Evolutionary conservation across 192 early-diverging fungal species (phyloP).

Genomic region (Coemansia asiatica): DNA sequence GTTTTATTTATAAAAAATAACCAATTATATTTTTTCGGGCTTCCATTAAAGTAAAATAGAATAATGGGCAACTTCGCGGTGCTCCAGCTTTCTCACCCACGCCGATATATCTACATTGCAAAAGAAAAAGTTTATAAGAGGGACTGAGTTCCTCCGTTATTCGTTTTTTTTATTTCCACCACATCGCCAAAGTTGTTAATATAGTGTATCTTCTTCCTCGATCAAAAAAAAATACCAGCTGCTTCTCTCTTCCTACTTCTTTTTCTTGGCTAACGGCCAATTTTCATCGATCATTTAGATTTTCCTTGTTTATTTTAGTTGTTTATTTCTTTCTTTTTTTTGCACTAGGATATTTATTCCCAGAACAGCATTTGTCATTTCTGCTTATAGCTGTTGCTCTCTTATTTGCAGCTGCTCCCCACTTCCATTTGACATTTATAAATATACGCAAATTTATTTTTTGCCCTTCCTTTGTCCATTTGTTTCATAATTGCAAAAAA

Average conservation of each 20-base stretch:
- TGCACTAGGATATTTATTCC: background rate
- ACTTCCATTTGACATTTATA: too few relatives aligned
- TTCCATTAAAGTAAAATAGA: constrained; percentile 18
- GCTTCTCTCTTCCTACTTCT: background rate
- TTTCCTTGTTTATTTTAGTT: background rate
- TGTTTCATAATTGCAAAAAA: background rate
- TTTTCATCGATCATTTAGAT: background rate
- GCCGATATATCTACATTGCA: background rate
- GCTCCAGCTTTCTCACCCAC: constrained; percentile 1
- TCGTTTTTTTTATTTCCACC: constrained; percentile 7
- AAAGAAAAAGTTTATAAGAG: constrained; percentile 2
- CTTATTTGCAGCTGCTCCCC: background rate
- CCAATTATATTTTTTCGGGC: constrained; percentile 15
- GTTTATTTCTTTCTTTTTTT: background rate
- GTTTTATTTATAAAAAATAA: constrained; percentile 32
- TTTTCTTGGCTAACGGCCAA: background rate
- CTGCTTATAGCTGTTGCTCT: background rate
- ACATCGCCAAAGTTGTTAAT: constrained; percentile 5
- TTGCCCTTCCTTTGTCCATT: background rate
- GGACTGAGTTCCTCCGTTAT: background rate
- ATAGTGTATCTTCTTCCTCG: background rate
- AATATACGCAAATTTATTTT: background rate
- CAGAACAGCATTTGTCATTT: background rate
- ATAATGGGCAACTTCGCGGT: constrained; percentile 2
- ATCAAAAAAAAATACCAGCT: background rate